phyloP scores from a whole-genome alignment of 768 basidiomycete species.

The Cyclocybe aegerita region DNA sequence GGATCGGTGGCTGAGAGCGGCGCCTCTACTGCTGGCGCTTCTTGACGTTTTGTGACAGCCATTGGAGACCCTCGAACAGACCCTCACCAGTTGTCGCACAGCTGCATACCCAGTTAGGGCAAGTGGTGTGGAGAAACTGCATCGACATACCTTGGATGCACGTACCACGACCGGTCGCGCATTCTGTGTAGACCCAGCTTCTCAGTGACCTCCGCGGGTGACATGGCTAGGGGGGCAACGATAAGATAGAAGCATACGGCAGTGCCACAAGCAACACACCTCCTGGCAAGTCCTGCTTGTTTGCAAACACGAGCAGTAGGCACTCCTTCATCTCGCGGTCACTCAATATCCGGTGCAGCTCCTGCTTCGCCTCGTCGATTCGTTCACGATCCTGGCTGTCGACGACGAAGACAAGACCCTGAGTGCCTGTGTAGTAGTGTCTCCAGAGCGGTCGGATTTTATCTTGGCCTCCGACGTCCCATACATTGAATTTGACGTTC shows the following conservation, averaged over 20 bases:
- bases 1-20: neutral
- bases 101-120: slow-evolving; percentile 38
- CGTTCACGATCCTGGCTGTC: slow-evolving; percentile 95
- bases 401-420: slow-evolving; percentile 97
- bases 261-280: slow-evolving; percentile 49
- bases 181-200: slow-evolving; percentile 93
- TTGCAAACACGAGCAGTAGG: slow-evolving; percentile 95
- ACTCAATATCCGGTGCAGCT: slow-evolving; percentile 92
- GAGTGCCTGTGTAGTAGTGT: slow-evolving; percentile 99
- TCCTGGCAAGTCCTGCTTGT: slow-evolving; percentile 97
- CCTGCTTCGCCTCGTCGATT: slow-evolving; percentile 94
- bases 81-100: slow-evolving; percentile 97
- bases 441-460: slow-evolving; percentile 98
- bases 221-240: slow-evolving; percentile 70
- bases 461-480: slow-evolving; percentile 99
- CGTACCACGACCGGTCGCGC: slow-evolving; percentile 98
- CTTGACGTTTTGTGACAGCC: slow-evolving; percentile 97
- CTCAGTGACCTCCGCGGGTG: slow-evolving; percentile 98
- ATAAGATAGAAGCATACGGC: slow-evolving; percentile 1
- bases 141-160: slow-evolving; percentile 85
- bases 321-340: slow-evolving; percentile 99
- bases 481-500: slow-evolving; percentile 94
- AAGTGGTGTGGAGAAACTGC: neutral
- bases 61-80: slow-evolving; percentile 94
- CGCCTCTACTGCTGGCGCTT: slow-evolving; percentile 70